phyloP scores from a whole-genome alignment of 2,329 filamentous ascomycete genomes.

The Fusarium buxicola region DNA sequence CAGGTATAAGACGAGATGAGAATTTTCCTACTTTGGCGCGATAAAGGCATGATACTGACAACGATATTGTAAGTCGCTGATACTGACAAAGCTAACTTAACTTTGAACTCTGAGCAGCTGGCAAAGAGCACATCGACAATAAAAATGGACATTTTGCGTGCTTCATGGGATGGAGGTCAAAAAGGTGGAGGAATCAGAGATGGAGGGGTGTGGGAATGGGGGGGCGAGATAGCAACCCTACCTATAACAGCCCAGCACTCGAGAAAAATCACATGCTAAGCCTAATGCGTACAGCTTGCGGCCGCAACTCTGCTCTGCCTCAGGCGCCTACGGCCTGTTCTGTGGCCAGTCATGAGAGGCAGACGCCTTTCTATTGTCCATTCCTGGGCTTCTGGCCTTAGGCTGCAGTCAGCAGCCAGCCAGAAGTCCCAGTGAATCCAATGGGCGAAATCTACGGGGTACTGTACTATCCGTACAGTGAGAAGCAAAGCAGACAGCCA shows the following conservation, averaged over 20 bases:
- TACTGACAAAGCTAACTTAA: slow-evolving; percentile 18
- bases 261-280: slow-evolving; percentile 3
- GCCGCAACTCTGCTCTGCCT: slow-evolving; percentile 36
- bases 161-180: slow-evolving; percentile 33
- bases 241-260: not conserved
- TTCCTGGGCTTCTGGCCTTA: slow-evolving; percentile 20
- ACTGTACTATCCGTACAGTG: no score
- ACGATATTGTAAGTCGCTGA: slow-evolving; percentile 12
- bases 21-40: slow-evolving; percentile 6
- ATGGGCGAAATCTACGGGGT: slow-evolving; percentile 1
- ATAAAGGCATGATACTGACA: slow-evolving; percentile 11
- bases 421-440: slow-evolving; percentile 5
- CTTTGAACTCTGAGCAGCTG: slow-evolving; percentile 22
- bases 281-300: slow-evolving; percentile 28
- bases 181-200: slow-evolving; percentile 14
- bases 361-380: slow-evolving; percentile 15
- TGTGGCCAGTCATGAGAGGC: slow-evolving; percentile 8
- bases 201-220: slow-evolving; percentile 24
- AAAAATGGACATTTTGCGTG: slow-evolving; percentile 34
- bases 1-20: not conserved
- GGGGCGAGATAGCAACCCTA: slow-evolving; percentile 4
- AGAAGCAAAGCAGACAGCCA: slow-evolving; percentile 19
- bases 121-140: slow-evolving; percentile 31
- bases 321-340: slow-evolving; percentile 7
- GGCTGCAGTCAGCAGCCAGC: slow-evolving; percentile 2